Evolutionary conservation across 2,329 filamentous ascomycete genomes (phyloP), one percentile per base, ranked within the genome.

Genomic region (Aspergillus pseudotamarii): DNA sequence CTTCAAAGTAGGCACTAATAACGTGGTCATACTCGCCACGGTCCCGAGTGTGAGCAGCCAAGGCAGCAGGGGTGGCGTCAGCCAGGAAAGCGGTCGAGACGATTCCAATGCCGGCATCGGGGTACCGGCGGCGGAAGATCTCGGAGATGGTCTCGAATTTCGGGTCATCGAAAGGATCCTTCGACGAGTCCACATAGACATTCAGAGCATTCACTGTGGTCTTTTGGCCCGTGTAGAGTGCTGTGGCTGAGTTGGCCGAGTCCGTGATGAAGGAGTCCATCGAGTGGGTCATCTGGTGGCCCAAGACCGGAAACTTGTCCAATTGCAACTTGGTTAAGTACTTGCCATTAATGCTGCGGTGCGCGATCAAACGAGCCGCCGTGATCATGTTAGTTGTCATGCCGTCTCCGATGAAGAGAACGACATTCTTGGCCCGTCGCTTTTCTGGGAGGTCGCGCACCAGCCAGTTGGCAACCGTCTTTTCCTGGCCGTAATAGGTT

Each of bases 271-370:
- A 94, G 57, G 84, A 88, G 80, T 94, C 91, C 73, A 95, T 87
- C 1, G 91, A 94, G 79, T 94, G 91, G 12, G 92, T 94, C 89
- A 95, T 94, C 79, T 94, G 92, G 76, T 96, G 92, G 23, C 92
- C 92, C 12, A 94, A 75, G n/a, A 94, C 86, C 3, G 92, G 92
- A 79, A 95, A 95, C 73, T 93, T 85, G 80, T 96, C 92, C 82
- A 96, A 83, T 73, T 88, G 84, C 84, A 96, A 85, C 61, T 83
- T 85, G 62, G 85, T 88, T 81, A 92, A 89, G 77, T 94, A 96
- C 76, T 91, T 91, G 69, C 92, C 92, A 73, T 96, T 95, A 83
- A 94, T 85, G 69, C 85, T 89, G 82, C 92, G 90, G 83, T 96
- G 92, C 21, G 85, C 92, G 60, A 96, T 88, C 61, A 95, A 83